phyloP scores from a whole-genome alignment of 2,329 filamentous ascomycete genomes.

The Teratosphaeria pseudoeucalypti region DNA sequence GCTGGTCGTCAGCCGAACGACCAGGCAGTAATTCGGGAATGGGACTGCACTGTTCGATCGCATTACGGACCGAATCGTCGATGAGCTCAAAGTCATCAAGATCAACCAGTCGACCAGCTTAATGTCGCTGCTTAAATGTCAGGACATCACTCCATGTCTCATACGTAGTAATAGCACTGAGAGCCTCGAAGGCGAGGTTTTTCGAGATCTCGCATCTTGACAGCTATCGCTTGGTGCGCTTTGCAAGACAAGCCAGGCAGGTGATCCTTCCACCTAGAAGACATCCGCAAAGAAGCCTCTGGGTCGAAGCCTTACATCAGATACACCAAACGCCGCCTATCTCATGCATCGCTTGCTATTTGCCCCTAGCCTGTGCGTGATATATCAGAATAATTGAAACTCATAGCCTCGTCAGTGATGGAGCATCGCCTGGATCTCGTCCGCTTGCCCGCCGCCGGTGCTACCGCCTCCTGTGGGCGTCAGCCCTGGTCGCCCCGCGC shows the following conservation, averaged over 20 bases:
- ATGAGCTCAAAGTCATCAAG: not conserved
- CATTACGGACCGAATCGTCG: not conserved
- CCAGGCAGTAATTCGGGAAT: too few species aligned
- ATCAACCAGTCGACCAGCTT: too few species aligned
- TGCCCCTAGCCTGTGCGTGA: not conserved
- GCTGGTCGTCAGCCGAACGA: too few species aligned
- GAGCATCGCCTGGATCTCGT: not conserved
- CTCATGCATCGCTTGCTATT: not conserved
- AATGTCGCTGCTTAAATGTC: too few species aligned
- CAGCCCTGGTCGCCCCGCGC: not conserved
- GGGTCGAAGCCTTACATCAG: not conserved
- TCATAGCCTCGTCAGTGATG: not conserved
- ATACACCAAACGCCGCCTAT: not conserved
- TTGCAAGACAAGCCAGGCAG: not conserved
- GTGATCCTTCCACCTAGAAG: not conserved
- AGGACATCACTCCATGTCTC: too few species aligned
- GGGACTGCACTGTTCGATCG: too few species aligned
- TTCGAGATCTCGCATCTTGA: not conserved
- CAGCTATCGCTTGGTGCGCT: not conserved
- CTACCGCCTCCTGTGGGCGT: not conserved
- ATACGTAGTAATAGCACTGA: too few species aligned
- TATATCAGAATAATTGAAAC: not conserved
- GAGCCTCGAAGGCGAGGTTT: too few species aligned
- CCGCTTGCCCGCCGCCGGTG: not conserved
- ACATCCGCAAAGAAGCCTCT: not conserved